These are phyloP conservation scores for Salisapilia sapeloensis DNA, from an alignment of 352 stramenopile species.

Conservation along the genomic window DNA sequence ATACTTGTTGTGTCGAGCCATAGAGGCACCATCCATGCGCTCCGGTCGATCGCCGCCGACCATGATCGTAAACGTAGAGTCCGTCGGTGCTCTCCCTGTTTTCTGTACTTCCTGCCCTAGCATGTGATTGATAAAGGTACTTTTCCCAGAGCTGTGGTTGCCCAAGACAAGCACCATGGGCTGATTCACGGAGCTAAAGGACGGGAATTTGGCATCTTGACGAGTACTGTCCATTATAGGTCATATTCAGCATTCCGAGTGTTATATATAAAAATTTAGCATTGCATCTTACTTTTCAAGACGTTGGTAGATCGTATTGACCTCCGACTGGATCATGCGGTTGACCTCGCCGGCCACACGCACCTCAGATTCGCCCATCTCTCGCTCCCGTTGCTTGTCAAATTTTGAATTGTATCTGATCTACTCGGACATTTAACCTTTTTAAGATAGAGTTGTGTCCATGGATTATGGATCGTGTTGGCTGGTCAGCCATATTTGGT, in stretches of 20 bases:
- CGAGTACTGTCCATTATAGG: conserved; percentile 42
- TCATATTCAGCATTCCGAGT: not conserved
- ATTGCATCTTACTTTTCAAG: conserved; percentile 24
- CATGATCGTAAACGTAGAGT: conserved; percentile 74
- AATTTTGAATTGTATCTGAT: no score
- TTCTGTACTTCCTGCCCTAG: conserved; percentile 69
- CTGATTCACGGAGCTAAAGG: conserved; percentile 56
- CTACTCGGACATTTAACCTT: no score
- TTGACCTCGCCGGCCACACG: conserved; percentile 45
- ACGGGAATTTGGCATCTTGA: conserved; percentile 53
- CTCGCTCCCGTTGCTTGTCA: conserved; percentile 1
- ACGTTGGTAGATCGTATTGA: conserved; percentile 42
- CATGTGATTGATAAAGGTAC: conserved; percentile 83
- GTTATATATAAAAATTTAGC: not conserved
- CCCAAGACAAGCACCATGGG: conserved; percentile 75
- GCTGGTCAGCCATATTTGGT: no score
- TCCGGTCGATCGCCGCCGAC: conserved; percentile 49
- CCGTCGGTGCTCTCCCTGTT: conserved; percentile 56
- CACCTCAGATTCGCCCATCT: conserved; percentile 18
- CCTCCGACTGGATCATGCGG: conserved; percentile 72
- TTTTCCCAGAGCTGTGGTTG: conserved; percentile 78
- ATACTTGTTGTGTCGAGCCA: conserved; percentile 50
- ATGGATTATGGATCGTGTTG: no score
- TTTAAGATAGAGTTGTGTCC: no score
- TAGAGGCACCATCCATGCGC: conserved; percentile 55